phyloP scores from a whole-genome alignment of 768 basidiomycete species.

The Royoungia palumana region DNA sequence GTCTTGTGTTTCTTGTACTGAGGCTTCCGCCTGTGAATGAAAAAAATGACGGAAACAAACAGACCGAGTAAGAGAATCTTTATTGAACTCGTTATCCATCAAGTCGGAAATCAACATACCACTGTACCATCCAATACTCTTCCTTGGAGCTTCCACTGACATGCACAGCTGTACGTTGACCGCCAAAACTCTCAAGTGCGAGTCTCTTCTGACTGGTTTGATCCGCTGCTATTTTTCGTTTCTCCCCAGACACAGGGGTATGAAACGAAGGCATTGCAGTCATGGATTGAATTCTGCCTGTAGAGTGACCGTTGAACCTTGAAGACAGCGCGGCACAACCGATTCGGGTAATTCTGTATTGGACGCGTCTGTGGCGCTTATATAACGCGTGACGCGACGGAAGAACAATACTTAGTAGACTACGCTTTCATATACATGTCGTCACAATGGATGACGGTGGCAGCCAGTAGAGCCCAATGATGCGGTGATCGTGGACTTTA shows the following conservation, averaged over 20 bases:
- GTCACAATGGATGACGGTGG: no score
- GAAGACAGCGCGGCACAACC: conserved; percentile 3
- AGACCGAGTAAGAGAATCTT: background rate
- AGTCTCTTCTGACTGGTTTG: conserved; percentile 26
- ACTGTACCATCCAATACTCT: conserved; percentile 76
- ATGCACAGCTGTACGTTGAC: conserved; percentile 3
- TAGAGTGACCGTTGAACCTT: background rate
- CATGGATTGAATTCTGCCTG: background rate
- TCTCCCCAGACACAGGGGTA: conserved; percentile 23
- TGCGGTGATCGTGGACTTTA: background rate
- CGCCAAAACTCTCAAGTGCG: conserved; percentile 22
- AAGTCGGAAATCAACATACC: conserved; percentile 38
- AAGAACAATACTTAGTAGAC: no score
- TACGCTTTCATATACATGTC: no score
- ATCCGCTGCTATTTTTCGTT: conserved; percentile 29
- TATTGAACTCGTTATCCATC: background rate
- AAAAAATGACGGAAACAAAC: background rate
- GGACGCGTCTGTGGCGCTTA: conserved; percentile 23
- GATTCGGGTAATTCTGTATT: background rate
- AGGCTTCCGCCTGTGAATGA: conserved; percentile 50
- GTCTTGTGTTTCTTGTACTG: conserved; percentile 85
- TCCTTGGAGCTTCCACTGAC: conserved; percentile 24
- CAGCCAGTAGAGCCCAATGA: background rate
- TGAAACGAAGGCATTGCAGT: conserved; percentile 20
- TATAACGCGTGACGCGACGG: background rate